phyloP scores from a whole-genome alignment of 2,329 filamentous ascomycete genomes.

The Sphaerulina musiva region DNA sequence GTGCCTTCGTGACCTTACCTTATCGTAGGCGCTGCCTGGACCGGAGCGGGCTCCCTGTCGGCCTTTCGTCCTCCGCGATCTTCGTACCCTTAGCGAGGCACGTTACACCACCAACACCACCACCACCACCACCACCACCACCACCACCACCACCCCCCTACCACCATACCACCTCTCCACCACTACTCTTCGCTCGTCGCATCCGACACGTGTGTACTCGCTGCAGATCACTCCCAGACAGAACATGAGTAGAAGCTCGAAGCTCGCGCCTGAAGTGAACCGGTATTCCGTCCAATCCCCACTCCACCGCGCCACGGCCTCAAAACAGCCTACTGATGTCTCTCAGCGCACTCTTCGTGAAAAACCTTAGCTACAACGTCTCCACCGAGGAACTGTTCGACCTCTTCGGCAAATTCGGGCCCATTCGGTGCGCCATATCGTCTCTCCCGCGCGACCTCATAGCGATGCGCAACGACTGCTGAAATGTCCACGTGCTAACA shows the following conservation, averaged over 20 bases:
- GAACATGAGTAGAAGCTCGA: conserved; percentile 83
- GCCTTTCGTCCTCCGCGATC: too few species aligned
- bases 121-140: too few species aligned
- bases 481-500: conserved; percentile 9
- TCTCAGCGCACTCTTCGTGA: conserved; percentile 94
- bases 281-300: conserved; percentile 38
- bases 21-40: too few species aligned
- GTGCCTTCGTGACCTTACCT: too few species aligned
- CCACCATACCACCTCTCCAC: not conserved
- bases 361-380: conserved; percentile 99
- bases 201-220: not conserved
- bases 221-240: conserved; percentile 7
- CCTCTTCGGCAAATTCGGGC: conserved; percentile 95
- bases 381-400: conserved; percentile 97
- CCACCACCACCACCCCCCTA: too few species aligned
- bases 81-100: too few species aligned
- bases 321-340: conserved; percentile 18
- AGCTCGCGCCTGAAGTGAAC: conserved; percentile 99
- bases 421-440: conserved; percentile 66
- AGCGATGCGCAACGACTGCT: conserved; percentile 2
- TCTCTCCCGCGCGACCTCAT: not conserved
- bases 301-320: conserved; percentile 1
- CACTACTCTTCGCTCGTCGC: not conserved
- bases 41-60: too few species aligned
- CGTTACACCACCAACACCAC: too few species aligned